Conservation (phyloP, 371 early-diverging fungal genomes). For the Rhizopus delemar region DNA sequence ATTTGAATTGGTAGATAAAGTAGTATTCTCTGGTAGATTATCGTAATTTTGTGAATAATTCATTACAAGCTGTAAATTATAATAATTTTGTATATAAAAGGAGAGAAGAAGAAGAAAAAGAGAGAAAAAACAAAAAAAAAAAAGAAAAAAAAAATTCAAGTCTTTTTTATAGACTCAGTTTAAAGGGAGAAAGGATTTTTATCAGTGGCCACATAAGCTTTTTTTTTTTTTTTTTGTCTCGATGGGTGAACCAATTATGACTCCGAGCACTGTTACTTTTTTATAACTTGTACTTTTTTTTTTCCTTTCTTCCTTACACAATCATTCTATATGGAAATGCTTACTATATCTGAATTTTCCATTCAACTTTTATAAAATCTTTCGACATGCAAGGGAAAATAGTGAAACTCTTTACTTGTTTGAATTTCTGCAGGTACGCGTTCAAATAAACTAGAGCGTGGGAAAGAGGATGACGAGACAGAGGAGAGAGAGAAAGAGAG, state of each 20-base stretch:
- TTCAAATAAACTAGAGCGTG: slow-evolving; percentile 1
- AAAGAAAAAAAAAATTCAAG: background rate
- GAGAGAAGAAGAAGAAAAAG: background rate
- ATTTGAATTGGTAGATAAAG: background rate
- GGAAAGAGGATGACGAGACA: background rate
- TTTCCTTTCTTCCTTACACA: no score
- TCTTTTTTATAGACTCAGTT: no score
- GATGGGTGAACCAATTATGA: background rate
- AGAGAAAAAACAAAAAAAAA: background rate
- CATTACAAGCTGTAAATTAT: background rate
- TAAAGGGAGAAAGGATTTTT: background rate
- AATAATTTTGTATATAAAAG: background rate
- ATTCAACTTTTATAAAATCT: no score
- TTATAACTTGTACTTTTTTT: background rate
- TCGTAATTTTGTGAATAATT: slow-evolving; percentile 1
- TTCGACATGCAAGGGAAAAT: background rate
- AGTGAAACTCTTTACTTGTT: background rate
- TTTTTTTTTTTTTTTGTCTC: slow-evolving; percentile 1
- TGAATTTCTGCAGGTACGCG: background rate
- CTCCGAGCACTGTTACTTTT: background rate
- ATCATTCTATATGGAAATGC: no score
- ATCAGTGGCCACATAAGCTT: background rate
- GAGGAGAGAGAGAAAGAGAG: background rate
- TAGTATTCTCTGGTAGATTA: slow-evolving; percentile 1
- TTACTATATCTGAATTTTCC: background rate